Base-by-base conservation (phyloP, 805 yeast genomes). In the Wickerhamomyces silvicola region DNA sequence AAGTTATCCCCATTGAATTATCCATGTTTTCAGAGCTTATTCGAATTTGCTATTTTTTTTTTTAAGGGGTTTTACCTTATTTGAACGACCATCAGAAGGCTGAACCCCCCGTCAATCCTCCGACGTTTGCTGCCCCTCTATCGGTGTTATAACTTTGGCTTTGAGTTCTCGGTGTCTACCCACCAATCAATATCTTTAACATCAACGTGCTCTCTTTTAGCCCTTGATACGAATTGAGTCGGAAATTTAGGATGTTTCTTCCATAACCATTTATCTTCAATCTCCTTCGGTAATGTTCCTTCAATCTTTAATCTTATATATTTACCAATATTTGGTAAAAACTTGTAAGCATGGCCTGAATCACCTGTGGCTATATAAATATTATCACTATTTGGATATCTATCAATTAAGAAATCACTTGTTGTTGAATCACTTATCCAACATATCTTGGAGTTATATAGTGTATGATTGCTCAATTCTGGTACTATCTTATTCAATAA, bases 321-420 rank as follows among this genome's bases (percentile, higher is more conserved):
- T 32, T 54, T 57, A 1, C 75, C 73, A 30, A 68, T 64, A 26
- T 55, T 61, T 11, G 75, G 75, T 33, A 68, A 40, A 27, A 63
- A 63, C 43, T 68, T 68, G 48, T 59, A 68, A 5, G 58, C 70
- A 45, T 68, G 73, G 7, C 72, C 70, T 4, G 72, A 60, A 42
- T 68, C 73, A 12, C 75, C 75, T 9, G 67, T 54, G 0, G 70
- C 71, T n/a, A 68, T 61, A 31, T 38, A 56, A 2, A 64, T 48
- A 18, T 56, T 57, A 1, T 33, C 25, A 12, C 39, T 38, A 2
- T 42, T 42, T 2, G 72, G 73, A 15, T 60, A 53, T 18, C 36
- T 36, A 38, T 66, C 68, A 15, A 68, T 58, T 10, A 68, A 44
- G 33, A 65, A 66, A 35, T 66, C 59, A 7, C 62, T 51, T 34